Conservation (phyloP, 2,329 filamentous ascomycete species). For the Dothideomycetes sp. region DNA sequence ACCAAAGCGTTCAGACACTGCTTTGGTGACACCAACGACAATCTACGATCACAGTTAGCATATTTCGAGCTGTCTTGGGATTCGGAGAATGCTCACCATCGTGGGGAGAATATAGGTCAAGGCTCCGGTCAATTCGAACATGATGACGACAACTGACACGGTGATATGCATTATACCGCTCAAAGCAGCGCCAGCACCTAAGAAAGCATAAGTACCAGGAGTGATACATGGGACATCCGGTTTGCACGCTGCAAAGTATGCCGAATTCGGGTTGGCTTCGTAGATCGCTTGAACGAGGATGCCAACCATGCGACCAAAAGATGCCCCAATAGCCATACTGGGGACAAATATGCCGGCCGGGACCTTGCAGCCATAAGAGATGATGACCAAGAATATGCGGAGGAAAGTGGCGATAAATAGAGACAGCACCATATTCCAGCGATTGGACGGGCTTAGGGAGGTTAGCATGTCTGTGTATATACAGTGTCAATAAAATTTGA, state of each 20-base stretch:
- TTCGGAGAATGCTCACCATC: constrained; percentile 47
- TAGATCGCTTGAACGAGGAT: constrained; percentile 86
- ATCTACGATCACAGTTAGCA: constrained; percentile 40
- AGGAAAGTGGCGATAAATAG: constrained; percentile 70
- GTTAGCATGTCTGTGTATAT: constrained; percentile 11
- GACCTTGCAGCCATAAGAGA: constrained; percentile 96
- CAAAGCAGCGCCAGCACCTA: constrained; percentile 82
- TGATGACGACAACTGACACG: constrained; percentile 93
- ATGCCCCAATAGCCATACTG: constrained; percentile 93
- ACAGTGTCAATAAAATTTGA: constrained; percentile 2
- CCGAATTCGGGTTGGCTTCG: constrained; percentile 68
- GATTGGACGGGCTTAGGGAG: constrained; percentile 43
- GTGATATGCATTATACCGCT: constrained; percentile 98
- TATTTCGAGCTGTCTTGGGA: neutral
- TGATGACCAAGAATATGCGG: constrained; percentile 74
- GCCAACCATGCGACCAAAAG: constrained; percentile 86
- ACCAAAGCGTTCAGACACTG: constrained; percentile 80
- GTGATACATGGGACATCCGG: constrained; percentile 94
- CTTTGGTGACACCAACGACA: constrained; percentile 92
- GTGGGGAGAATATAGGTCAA: constrained; percentile 94
- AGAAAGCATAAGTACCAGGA: constrained; percentile 90
- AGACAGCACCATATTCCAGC: constrained; percentile 68
- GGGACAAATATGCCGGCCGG: constrained; percentile 96
- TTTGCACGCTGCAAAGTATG: constrained; percentile 79
- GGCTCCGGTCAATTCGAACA: constrained; percentile 98